Conservation (phyloP, 169 alveolate species). For the Eimeria praecox region DNA sequence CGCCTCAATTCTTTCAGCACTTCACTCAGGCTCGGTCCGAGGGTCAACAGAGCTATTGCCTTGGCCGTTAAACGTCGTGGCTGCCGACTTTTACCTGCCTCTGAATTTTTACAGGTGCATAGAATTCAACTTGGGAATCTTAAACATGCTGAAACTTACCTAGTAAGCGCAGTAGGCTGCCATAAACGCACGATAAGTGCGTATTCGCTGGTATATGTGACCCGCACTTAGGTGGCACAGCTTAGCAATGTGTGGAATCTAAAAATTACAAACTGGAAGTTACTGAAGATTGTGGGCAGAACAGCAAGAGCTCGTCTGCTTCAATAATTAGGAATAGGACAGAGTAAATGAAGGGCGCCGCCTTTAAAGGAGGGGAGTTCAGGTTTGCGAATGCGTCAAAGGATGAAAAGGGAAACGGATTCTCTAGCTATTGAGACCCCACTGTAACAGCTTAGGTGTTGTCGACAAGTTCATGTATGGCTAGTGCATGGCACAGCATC, state of each 20-base stretch:
- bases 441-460: not conserved
- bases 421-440: not conserved
- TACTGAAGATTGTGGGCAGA: not conserved
- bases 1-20: not conserved
- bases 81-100: not conserved
- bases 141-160: not conserved
- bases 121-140: not conserved
- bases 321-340: not conserved
- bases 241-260: not conserved
- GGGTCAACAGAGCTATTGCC: not conserved
- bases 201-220: not conserved
- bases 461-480: not conserved
- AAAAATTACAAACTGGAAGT: not conserved
- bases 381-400: not conserved
- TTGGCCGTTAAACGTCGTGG: not conserved
- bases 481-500: not conserved
- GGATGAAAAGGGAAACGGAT: constrained; percentile 19
- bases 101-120: not conserved
- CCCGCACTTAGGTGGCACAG: not conserved
- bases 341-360: constrained; percentile 11
- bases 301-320: not conserved
- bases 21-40: not conserved
- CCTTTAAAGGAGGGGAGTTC: not conserved
- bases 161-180: not conserved
- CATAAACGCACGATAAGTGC: not conserved